Conservation (phyloP, 352 stramenopile genomes). For the Phytophthora pinifolia region DNA sequence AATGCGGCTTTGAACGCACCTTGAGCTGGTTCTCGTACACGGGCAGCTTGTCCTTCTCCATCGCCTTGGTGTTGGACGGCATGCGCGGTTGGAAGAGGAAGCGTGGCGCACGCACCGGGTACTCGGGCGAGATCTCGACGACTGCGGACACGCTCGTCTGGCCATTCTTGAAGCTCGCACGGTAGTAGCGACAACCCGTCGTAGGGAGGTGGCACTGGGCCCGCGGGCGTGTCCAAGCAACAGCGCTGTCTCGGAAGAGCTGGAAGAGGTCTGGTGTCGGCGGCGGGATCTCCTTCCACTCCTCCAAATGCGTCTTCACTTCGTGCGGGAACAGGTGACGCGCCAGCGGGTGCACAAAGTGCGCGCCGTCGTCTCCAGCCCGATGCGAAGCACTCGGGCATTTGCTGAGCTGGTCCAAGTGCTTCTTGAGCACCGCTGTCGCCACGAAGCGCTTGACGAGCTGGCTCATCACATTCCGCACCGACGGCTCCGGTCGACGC, state of each 20-base stretch:
- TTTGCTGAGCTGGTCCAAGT: conserved; percentile 46
- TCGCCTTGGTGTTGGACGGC: conserved; percentile 22
- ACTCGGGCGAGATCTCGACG: conserved; percentile 67
- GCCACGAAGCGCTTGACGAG: conserved; percentile 56
- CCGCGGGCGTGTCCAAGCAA: conserved; percentile 12
- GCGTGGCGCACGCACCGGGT: conserved; percentile 58
- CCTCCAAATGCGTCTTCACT: conserved; percentile 49
- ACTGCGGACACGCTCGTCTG: conserved; percentile 42
- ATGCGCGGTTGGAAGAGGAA: conserved; percentile 60
- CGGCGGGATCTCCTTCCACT: conserved; percentile 49
- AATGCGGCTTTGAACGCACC: conserved; percentile 28
- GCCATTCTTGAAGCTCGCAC: conserved; percentile 47
- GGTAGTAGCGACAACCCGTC: conserved; percentile 55
- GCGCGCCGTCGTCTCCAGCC: conserved; percentile 7
- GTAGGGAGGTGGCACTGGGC: conserved; percentile 30
- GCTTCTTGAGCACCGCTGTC: conserved; percentile 43
- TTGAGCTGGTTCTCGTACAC: conserved; percentile 66
- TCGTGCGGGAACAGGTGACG: conserved; percentile 43
- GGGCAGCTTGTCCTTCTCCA: conserved; percentile 35
- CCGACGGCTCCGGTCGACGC: conserved; percentile 59
- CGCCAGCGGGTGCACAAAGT: conserved; percentile 39
- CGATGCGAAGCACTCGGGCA: conserved; percentile 11
- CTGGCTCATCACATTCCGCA: conserved; percentile 67
- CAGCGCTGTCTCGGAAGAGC: conserved; percentile 35
- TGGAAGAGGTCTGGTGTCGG: conserved; percentile 44